Conservation (phyloP, 805 yeast genomes). For the Nakazawaea sp. region DNA sequence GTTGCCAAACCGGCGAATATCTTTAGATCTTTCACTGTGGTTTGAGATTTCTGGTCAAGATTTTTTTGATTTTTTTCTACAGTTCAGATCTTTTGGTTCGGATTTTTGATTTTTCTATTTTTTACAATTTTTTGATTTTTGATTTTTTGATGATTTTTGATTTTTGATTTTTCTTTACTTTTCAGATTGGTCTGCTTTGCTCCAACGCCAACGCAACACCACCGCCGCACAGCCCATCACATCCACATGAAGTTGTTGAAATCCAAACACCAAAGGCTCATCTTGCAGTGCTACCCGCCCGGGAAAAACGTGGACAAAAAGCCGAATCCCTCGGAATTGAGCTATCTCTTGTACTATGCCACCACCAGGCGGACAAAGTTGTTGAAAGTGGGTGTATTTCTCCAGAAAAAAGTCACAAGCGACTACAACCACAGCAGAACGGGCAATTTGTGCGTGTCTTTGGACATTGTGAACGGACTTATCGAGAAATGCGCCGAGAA, state of each 20-base stretch:
- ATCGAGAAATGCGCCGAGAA: conserved; percentile 76
- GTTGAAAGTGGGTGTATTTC: conserved; percentile 73
- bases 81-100: no score
- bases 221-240: no score
- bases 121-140: no score
- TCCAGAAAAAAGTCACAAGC: conserved; percentile 50
- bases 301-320: conserved; percentile 82
- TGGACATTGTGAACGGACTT: conserved; percentile 61
- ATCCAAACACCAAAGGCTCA: conserved; percentile 86
- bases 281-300: conserved; percentile 88
- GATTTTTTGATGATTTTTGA: no score
- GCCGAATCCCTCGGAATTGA: conserved; percentile 88
- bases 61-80: no score
- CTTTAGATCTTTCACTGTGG: no score
- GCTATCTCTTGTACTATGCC: conserved; percentile 83
- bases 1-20: no score
- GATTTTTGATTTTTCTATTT: no score
- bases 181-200: no score
- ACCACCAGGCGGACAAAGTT: conserved; percentile 83
- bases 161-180: no score
- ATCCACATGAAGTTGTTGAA: conserved; percentile 32
- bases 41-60: no score
- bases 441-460: conserved; percentile 81
- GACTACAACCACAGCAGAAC: conserved; percentile 58
- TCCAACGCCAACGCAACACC: no score